These are phyloP conservation scores for Ceratobasidium sp. DNA, from an alignment of 1,284 basidiomycete species.

Conservation along the genomic window DNA sequence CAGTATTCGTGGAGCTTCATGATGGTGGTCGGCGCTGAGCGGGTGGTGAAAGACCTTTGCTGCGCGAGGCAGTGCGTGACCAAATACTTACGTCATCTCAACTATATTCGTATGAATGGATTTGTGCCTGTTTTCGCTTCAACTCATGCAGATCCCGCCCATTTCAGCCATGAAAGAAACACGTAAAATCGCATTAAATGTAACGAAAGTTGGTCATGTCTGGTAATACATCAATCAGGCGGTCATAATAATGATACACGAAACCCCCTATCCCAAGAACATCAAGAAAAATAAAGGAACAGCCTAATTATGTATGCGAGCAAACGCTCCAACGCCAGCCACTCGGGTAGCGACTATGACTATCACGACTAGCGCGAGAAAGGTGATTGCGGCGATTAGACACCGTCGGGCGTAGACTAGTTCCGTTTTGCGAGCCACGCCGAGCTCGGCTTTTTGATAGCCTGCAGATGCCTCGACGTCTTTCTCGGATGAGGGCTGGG, in stretches of 20 bases:
- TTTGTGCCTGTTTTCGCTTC: conserved; percentile 12
- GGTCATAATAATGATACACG: conserved; percentile 44
- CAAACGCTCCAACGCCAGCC: conserved; percentile 34
- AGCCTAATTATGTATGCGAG: neutral
- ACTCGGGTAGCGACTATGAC: conserved; percentile 32
- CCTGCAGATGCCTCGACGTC: conserved; percentile 37
- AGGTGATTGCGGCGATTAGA: conserved; percentile 19
- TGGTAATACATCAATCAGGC: conserved; percentile 27
- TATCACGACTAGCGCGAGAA: conserved; percentile 20
- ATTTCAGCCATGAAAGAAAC: neutral
- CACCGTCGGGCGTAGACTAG: conserved; percentile 39
- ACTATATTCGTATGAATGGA: conserved; percentile 19
- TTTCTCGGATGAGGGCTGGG: conserved; percentile 1
- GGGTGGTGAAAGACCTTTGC: neutral
- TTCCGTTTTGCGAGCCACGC: conserved; percentile 31
- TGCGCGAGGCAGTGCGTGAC: conserved; percentile 37
- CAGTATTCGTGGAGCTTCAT: conserved; percentile 50
- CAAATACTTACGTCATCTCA: conserved; percentile 15
- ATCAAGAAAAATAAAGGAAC: neutral
- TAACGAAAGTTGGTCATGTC: conserved; percentile 3
- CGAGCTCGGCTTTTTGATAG: conserved; percentile 32
- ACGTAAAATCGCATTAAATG: neutral
- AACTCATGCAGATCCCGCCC: neutral
- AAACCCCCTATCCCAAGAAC: conserved; percentile 10
- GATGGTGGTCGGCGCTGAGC: conserved; percentile 40